phyloP scores from a whole-genome alignment of 2,329 filamentous ascomycete species.

The Chaetomium strumarium region DNA sequence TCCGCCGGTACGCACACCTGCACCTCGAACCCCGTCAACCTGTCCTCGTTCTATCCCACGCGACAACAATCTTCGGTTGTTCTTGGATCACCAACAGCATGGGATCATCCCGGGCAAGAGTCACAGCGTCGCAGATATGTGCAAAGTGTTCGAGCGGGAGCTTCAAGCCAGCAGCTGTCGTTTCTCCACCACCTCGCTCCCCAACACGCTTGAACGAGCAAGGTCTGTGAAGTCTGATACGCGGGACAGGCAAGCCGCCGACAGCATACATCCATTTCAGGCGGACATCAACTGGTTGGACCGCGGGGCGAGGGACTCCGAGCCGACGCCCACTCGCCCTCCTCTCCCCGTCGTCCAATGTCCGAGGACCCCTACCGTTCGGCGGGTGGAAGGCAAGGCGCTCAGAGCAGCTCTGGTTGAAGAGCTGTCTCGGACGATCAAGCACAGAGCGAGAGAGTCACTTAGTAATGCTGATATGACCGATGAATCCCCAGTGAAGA shows the following conservation, averaged over 20 bases:
- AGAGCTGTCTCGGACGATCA: background rate
- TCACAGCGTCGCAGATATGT: constrained; percentile 32
- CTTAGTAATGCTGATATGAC: background rate
- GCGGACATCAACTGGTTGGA: too few relatives aligned
- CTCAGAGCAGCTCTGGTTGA: background rate
- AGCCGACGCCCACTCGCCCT: background rate
- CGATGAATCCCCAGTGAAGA: background rate
- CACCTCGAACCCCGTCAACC: too few relatives aligned
- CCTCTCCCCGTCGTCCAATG: background rate
- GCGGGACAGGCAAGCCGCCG: too few relatives aligned
- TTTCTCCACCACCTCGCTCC: background rate
- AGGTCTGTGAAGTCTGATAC: background rate
- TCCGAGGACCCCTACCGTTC: background rate
- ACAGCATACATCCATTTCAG: too few relatives aligned
- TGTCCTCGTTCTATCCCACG: background rate
- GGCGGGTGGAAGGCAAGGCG: background rate
- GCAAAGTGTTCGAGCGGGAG: constrained; percentile 29
- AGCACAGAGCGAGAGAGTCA: background rate
- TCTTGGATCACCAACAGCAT: background rate
- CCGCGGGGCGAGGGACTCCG: too few relatives aligned
- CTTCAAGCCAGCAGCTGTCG: background rate
- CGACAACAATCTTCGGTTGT: background rate
- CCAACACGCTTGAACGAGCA: background rate
- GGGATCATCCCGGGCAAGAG: constrained; percentile 5
- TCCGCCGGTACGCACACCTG: background rate